These are phyloP conservation scores for Fistulinella prunicolor DNA, from an alignment of 768 basidiomycete genomes.

Conservation along the genomic window DNA sequence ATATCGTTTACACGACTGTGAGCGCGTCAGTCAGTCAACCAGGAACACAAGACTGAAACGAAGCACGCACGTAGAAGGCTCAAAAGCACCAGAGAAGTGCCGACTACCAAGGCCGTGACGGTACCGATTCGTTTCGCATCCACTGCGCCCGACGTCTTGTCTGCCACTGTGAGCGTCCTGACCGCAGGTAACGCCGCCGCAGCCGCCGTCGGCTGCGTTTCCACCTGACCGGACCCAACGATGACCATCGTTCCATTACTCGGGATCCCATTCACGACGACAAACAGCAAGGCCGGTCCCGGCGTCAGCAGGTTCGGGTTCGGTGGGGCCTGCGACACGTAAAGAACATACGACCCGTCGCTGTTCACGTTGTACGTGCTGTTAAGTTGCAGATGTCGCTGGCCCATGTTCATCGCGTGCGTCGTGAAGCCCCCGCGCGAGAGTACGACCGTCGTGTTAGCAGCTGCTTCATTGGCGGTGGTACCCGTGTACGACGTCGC, in stretches of 20 bases:
- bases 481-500: conserved; percentile 62
- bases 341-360: conserved; percentile 74
- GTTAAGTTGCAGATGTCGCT: conserved; percentile 78
- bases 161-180: too few relatives aligned
- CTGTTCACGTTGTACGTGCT: conserved; percentile 77
- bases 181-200: conserved; percentile 41
- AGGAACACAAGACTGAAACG: too few relatives aligned
- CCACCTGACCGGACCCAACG: conserved; percentile 78
- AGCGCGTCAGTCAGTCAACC: too few relatives aligned
- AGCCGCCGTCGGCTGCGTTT: conserved; percentile 53
- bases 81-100: too few relatives aligned
- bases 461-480: conserved; percentile 62
- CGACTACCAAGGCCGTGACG: too few relatives aligned
- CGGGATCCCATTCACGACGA: conserved; percentile 82
- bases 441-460: conserved; percentile 71
- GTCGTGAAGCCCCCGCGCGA: conserved; percentile 85
- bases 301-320: conserved; percentile 87
- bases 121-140: too few relatives aligned
- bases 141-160: too few relatives aligned
- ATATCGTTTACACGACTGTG: too few relatives aligned
- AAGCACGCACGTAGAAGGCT: too few relatives aligned
- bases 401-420: conserved; percentile 87
- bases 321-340: conserved; percentile 80
- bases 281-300: conserved; percentile 81
- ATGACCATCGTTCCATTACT: conserved; percentile 74